phyloP scores from a whole-genome alignment of 1,284 basidiomycete species.

The Clitocybe nebularis region DNA sequence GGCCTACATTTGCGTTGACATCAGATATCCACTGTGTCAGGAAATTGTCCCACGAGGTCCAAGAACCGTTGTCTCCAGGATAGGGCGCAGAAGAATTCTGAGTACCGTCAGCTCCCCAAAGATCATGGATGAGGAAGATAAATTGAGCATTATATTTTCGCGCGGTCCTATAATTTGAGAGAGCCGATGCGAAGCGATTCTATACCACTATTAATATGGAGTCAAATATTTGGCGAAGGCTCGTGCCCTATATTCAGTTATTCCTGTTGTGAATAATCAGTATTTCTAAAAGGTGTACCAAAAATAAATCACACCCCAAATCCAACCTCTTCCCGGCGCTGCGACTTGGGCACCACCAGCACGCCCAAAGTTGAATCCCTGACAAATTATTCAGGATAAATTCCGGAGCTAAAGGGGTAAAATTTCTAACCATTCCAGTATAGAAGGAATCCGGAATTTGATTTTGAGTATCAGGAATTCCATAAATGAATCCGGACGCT shows the following conservation, averaged over 20 bases:
- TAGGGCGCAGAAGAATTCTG: neutral
- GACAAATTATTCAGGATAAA: neutral
- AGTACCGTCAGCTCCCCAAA: neutral
- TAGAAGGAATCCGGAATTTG: neutral
- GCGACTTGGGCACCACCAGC: neutral
- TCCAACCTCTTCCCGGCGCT: neutral
- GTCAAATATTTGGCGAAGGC: neutral
- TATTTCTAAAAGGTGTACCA: neutral
- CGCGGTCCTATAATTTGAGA: neutral
- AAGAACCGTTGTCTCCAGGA: neutral
- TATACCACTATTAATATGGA: neutral
- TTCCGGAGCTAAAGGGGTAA: neutral
- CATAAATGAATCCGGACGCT: neutral
- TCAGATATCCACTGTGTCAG: neutral
- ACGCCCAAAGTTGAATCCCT: neutral
- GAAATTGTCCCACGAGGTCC: neutral
- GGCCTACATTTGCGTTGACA: neutral
- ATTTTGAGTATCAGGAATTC: neutral
- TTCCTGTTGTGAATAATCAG: neutral
- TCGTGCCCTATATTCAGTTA: neutral
- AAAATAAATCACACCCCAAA: neutral
- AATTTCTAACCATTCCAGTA: neutral
- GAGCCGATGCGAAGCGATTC: neutral
- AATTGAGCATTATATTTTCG: slow-evolving; percentile 1
- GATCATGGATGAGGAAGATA: neutral